These are phyloP conservation scores for Quercus aquifolioides DNA, from an alignment of 306 rosid genomes.

Conservation along the genomic window DNA sequence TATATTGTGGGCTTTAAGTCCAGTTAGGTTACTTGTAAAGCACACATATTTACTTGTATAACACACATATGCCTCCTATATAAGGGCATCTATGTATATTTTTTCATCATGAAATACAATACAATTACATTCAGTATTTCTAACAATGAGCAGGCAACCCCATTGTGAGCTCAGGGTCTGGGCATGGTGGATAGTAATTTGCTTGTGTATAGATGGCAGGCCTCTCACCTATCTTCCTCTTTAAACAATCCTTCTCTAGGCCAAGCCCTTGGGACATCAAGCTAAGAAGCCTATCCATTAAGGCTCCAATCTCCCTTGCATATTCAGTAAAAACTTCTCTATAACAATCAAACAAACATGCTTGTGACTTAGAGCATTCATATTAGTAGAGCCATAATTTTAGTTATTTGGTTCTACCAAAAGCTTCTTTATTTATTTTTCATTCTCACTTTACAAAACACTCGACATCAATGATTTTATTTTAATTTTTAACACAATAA, in stretches of 20 bases:
- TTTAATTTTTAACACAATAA: accelerated
- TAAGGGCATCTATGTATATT: no score
- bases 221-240: slow-evolving; percentile 32
- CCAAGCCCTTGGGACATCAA: slow-evolving; percentile 50
- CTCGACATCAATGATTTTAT: accelerated
- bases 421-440: no score
- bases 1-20: no score
- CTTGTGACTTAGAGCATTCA: no score
- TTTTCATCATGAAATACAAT: no score
- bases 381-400: accelerated
- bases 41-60: no score
- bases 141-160: slow-evolving; percentile 13
- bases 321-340: slow-evolving; percentile 48
- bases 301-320: slow-evolving; percentile 36
- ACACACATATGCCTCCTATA: no score
- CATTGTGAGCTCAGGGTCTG: slow-evolving; percentile 17
- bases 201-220: slow-evolving; percentile 20
- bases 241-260: slow-evolving; percentile 27
- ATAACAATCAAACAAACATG: not conserved
- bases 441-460: accelerated
- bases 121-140: no score
- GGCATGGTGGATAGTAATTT: slow-evolving; percentile 24
- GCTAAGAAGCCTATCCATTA: slow-evolving; percentile 36
- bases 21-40: no score
- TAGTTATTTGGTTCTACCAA: accelerated